These are phyloP conservation scores for Penicillium cosmopolitanum DNA, from an alignment of 495 filamentous ascomycete genomes.

Conservation along the genomic window DNA sequence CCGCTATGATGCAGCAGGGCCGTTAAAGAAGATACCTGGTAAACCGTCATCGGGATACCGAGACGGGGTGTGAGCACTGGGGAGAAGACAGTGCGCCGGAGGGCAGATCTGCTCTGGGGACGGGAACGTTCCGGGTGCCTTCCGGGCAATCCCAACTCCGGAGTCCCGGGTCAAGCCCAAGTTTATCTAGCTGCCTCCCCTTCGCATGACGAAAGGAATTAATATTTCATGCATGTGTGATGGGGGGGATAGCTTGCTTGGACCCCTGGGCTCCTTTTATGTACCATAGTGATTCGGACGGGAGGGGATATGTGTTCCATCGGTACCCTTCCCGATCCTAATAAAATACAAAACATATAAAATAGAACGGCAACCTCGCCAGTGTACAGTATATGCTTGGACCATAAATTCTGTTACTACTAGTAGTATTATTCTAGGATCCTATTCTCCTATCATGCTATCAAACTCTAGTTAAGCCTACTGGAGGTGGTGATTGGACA, in stretches of 20 bases:
- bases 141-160: slow-evolving; percentile 5
- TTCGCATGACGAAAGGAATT: background rate
- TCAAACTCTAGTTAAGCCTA: background rate
- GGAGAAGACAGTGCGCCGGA: slow-evolving; percentile 1
- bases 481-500: too few relatives aligned
- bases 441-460: background rate
- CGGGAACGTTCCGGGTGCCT: background rate
- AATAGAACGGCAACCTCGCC: background rate
- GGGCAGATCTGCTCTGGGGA: background rate
- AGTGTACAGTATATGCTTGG: background rate
- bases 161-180: slow-evolving; percentile 1
- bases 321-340: slow-evolving; percentile 10
- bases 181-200: background rate
- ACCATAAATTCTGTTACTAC: background rate
- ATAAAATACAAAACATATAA: slow-evolving; percentile 18
- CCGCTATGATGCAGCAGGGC: slow-evolving; percentile 77
- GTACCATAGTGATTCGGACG: slow-evolving; percentile 33
- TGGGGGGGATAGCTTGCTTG: background rate
- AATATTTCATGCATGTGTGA: background rate
- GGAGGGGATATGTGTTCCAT: slow-evolving; percentile 10
- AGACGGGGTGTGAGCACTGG: slow-evolving; percentile 2
- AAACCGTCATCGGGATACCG: slow-evolving; percentile 1
- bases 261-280: slow-evolving; percentile 21
- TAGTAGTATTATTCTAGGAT: background rate
- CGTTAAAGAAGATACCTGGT: slow-evolving; percentile 36